phyloP scores from a whole-genome alignment of 73 alveolate genomes.

The Paramecium primaurelia region DNA sequence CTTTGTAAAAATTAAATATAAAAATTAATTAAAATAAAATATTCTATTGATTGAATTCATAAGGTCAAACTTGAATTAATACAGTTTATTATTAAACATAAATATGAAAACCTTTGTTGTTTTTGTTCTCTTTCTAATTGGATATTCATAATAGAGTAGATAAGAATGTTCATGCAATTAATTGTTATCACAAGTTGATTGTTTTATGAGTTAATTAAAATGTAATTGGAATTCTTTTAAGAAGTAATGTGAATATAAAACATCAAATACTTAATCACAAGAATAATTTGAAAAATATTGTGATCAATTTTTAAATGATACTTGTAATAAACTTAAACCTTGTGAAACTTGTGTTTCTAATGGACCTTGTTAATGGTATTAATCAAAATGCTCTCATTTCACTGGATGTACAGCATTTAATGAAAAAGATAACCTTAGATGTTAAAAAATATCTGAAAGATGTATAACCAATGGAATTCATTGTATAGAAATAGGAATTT shows the following conservation, averaged over 20 bases:
- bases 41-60: neutral
- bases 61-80: neutral
- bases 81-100: neutral
- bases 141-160: neutral
- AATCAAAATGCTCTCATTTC: neutral
- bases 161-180: neutral
- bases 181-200: neutral
- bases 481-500: neutral
- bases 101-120: neutral
- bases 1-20: too few relatives aligned
- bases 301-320: neutral
- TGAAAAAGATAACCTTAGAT: neutral
- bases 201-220: neutral
- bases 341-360: neutral
- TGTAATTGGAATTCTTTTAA: neutral
- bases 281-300: neutral
- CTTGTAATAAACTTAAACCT: neutral
- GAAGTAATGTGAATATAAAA: neutral
- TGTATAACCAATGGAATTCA: conserved; percentile 20
- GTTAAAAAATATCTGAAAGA: neutral
- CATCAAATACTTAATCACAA: neutral
- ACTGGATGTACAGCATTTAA: conserved; percentile 9
- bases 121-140: neutral
- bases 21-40: too few relatives aligned
- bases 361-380: neutral